Evolutionary conservation across 345 rosid species (phyloP), one percentile per base, ranked within the genome.

Genomic region (Isatis tinctoria): DNA sequence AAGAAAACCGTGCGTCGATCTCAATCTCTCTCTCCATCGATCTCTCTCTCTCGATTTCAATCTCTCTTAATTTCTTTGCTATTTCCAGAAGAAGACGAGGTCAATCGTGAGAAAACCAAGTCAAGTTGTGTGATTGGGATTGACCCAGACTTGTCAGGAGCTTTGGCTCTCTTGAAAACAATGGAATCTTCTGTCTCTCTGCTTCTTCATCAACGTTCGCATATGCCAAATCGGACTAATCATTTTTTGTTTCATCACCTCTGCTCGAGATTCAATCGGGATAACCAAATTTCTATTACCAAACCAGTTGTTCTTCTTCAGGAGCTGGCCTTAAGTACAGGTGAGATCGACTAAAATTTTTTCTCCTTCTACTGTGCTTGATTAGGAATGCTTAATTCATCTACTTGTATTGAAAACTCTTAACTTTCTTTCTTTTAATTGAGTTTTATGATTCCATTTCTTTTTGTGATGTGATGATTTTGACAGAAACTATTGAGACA

Each of bases 231-330:
- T 56, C 72, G 74, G 60, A 82, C 85, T 54, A 77, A 80, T 65
- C 83, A 73, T 36, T 80, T 76, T 66, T 65, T 87, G 8, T 62
- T 87, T 69, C 82, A 75, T 40, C 74, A 76, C 43, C 73, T 89
- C 30, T 20, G 86, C 67, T 81, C 90, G 3, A 70, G 79, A 44
- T 83, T 85, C 84, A 72, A 79, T 61, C 80, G 74, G 6, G 75
- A 84, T 18, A 80, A 86, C 49, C 79, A 45, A 10, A 67, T 84
- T 13, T 80, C 86, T 24, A 60, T 77, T 58, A 74, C 81, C 54
- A 67, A 87, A 28, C 85, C 69, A 26, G 54, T 22, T 41, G 62
- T 73, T 65, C 70, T n/a, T n/a, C n/a, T 81, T 53, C 84, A 44
- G 39, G 73, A 70, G 41, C 77, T 73, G 5, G 7, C 58, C 17